Evolutionary conservation across 768 basidiomycete species (phyloP).

Genomic region (Termitomyces sp.): DNA sequence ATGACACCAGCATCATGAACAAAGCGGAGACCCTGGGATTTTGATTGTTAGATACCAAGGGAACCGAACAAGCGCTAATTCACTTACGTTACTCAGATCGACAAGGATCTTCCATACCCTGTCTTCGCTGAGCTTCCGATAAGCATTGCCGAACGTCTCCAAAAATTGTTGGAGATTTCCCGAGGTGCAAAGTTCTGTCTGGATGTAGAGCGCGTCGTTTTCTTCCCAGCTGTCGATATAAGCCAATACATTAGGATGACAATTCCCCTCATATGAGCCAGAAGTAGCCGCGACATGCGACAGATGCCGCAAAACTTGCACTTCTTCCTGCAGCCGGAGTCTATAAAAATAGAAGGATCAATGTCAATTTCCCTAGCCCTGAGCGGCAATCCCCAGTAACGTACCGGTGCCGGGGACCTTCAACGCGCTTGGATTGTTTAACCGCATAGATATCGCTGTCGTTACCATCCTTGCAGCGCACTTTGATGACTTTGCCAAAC

Average conservation of each 20-base stretch:
- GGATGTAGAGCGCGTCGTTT: constrained; percentile 80
- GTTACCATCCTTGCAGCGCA: constrained; percentile 55
- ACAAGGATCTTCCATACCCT: constrained; percentile 94
- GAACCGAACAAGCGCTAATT: constrained; percentile 21
- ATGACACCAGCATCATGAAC: constrained; percentile 87
- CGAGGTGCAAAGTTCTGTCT: constrained; percentile 89
- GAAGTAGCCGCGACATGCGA: constrained; percentile 25
- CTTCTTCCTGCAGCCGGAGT: constrained; percentile 88
- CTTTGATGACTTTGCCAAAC: constrained; percentile 91
- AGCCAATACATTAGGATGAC: constrained; percentile 78
- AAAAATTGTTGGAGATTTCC: constrained; percentile 91
- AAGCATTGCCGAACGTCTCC: constrained; percentile 82
- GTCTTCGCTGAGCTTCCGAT: constrained; percentile 84
- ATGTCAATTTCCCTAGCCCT: constrained; percentile 17
- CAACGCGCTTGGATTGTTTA: constrained; percentile 91
- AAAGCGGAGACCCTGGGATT: constrained; percentile 71
- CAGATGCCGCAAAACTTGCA: constrained; percentile 84
- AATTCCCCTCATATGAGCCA: constrained; percentile 28
- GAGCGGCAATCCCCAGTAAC: constrained; percentile 19
- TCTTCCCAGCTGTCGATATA: constrained; percentile 98
- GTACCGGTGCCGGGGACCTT: constrained; percentile 87
- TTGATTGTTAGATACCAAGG: constrained; percentile 20
- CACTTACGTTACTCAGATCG: constrained; percentile 82
- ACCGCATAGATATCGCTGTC: constrained; percentile 67
- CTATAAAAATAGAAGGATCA: constrained; percentile 31